A percentile compares a stretch with the other conserved stretches of the same genome.
Evolutionary conservation across 768 basidiomycete species (phyloP).

Genomic region (Psilocybe tampanensis): DNA sequence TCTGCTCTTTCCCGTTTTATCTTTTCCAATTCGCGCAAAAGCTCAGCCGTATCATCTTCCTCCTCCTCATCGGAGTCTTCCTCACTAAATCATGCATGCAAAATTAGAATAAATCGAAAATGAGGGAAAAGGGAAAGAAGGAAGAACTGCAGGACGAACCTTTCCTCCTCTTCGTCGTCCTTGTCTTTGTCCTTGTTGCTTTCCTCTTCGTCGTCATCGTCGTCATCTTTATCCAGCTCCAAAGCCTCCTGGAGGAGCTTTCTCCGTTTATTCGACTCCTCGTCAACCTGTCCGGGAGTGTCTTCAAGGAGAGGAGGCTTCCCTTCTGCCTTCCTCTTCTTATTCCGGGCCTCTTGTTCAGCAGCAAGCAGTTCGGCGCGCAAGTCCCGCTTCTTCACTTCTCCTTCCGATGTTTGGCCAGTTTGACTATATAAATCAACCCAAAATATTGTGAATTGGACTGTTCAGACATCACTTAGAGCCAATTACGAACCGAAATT

Average conservation of each 20-base stretch:
- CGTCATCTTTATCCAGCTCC: slow-evolving; percentile 90
- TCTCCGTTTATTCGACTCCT: slow-evolving; percentile 79
- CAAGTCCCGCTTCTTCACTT: slow-evolving; percentile 80
- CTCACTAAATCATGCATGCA: slow-evolving; percentile 1
- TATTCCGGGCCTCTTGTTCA: slow-evolving; percentile 84
- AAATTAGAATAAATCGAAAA: not conserved
- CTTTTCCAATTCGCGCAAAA: slow-evolving; percentile 96
- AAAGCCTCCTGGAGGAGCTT: slow-evolving; percentile 86
- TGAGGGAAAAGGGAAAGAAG: not conserved
- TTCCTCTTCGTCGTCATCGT: slow-evolving; percentile 64
- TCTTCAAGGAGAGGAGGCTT: slow-evolving; percentile 51
- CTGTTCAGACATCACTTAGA: not conserved
- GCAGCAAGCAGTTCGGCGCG: slow-evolving; percentile 82
- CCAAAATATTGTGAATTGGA: not conserved
- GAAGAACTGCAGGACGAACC: slow-evolving; percentile 33
- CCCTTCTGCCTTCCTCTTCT: slow-evolving; percentile 92
- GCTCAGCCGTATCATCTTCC: slow-evolving; percentile 84
- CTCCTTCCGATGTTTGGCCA: slow-evolving; percentile 81
- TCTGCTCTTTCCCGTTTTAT: slow-evolving; percentile 96
- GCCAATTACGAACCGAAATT: slow-evolving; percentile 72
- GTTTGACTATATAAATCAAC: slow-evolving; percentile 60
- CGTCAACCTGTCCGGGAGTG: slow-evolving; percentile 38
- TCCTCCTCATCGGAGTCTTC: slow-evolving; percentile 65
- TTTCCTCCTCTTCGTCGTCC: slow-evolving; percentile 51
- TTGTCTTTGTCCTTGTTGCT: slow-evolving; percentile 31